These are phyloP conservation scores for Phytophthora citricola DNA, from an alignment of 352 stramenopile species.

Conservation along the genomic window DNA sequence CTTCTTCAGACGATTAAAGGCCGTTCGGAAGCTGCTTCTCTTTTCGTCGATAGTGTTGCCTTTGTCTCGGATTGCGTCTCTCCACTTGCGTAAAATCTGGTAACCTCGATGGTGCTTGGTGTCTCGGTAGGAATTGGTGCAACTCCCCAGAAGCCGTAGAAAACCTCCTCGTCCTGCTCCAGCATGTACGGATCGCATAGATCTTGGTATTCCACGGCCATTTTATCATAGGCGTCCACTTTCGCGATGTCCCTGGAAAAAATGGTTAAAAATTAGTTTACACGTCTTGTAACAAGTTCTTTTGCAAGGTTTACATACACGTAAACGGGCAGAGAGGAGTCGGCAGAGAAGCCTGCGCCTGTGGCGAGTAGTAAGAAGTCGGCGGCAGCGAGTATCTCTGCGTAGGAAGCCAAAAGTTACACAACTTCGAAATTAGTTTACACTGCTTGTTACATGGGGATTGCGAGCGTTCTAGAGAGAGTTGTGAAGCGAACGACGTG, in stretches of 20 bases:
- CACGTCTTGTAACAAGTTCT: constrained; percentile 3
- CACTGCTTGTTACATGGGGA: neutral
- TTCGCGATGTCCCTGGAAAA: constrained; percentile 80
- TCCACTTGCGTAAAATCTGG: constrained; percentile 72
- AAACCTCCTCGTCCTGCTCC: constrained; percentile 78
- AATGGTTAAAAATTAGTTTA: constrained; percentile 12
- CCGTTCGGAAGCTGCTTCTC: constrained; percentile 37
- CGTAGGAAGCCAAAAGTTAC: constrained; percentile 5
- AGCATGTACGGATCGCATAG: constrained; percentile 90
- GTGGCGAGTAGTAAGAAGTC: constrained; percentile 90
- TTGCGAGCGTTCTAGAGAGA: neutral
- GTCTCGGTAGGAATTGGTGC: constrained; percentile 87
- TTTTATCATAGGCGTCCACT: constrained; percentile 78
- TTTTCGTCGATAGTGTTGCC: constrained; percentile 28
- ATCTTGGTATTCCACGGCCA: constrained; percentile 90
- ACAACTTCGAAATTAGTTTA: constrained; percentile 9
- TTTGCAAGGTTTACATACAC: constrained; percentile 47
- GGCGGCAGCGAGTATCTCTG: constrained; percentile 72
- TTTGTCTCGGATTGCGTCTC: constrained; percentile 31
- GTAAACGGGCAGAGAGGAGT: constrained; percentile 91
- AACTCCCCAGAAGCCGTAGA: constrained; percentile 94
- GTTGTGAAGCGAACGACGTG: neutral
- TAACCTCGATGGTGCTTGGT: constrained; percentile 81
- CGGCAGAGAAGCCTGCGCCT: constrained; percentile 91
- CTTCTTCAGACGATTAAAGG: constrained; percentile 48